phyloP scores from a whole-genome alignment of 129 eudicot genomes.

The Mikania micrantha region DNA sequence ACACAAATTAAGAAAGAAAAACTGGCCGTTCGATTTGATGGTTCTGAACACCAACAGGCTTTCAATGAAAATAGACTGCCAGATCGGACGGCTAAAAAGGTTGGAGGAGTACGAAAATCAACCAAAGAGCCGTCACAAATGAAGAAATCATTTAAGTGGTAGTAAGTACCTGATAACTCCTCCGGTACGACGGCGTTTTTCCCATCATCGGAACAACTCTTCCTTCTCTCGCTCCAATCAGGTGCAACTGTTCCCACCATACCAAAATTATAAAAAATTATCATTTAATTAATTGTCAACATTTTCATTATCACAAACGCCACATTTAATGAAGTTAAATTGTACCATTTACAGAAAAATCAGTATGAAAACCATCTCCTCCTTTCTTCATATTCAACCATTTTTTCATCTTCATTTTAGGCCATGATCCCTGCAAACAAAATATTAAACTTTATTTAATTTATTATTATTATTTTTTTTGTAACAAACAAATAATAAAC shows the following conservation, averaged over 20 bases:
- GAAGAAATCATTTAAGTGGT: neutral
- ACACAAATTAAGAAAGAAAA: conserved; percentile 4
- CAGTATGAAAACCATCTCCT: conserved; percentile 50
- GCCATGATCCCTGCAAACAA: conserved; percentile 56
- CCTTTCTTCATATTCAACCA: conserved; percentile 59
- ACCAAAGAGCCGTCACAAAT: conserved; percentile 12
- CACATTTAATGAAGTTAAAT: neutral
- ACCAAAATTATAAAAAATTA: neutral
- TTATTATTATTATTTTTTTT: neutral
- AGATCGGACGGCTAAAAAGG: conserved; percentile 27
- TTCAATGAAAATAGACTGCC: neutral
- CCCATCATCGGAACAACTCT: conserved; percentile 68
- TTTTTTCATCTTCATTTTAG: conserved; percentile 56
- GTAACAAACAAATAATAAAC: no score
- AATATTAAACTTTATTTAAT: neutral
- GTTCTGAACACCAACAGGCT: conserved; percentile 7
- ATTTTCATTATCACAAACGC: neutral
- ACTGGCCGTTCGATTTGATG: conserved; percentile 21
- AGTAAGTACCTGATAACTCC: conserved; percentile 59
- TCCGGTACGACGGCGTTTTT: conserved; percentile 69
- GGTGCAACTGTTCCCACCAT: conserved; percentile 24
- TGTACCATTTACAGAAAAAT: conserved; percentile 43
- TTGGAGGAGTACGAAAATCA: conserved; percentile 1
- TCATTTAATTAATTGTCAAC: neutral
- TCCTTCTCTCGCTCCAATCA: conserved; percentile 49